Conservation (phyloP, 225 moss, liverwort and hornwort species). For the Pseudisothecium myosuroides region DNA sequence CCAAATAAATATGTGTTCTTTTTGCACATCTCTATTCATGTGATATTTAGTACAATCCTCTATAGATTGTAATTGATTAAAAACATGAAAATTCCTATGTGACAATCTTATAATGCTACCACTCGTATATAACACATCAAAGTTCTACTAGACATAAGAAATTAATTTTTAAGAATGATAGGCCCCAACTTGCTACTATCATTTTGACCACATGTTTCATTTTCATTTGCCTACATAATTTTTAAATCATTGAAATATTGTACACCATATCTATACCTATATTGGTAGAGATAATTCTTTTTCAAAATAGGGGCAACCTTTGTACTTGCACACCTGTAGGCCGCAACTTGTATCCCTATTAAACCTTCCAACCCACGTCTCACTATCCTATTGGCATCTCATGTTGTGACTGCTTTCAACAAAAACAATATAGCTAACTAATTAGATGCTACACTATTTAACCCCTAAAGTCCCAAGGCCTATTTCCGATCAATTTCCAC, state of each 20-base stretch:
- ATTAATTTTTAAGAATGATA: background rate
- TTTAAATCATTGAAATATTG: background rate
- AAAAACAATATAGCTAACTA: background rate
- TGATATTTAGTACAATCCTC: background rate
- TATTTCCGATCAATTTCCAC: too few species aligned
- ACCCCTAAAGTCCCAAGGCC: too few species aligned
- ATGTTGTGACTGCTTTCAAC: background rate
- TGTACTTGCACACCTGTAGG: accelerated
- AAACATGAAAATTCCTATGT: background rate
- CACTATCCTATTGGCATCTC: background rate
- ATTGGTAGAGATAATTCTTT: background rate
- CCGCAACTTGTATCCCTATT: background rate
- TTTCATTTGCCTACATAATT: background rate
- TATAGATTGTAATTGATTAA: background rate
- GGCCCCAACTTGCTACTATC: background rate
- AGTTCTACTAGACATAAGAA: background rate
- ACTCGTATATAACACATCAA: accelerated
- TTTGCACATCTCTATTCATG: too few species aligned
- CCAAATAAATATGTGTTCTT: background rate
- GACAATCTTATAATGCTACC: background rate
- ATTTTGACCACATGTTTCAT: background rate
- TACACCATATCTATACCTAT: background rate
- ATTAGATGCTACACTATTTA: background rate
- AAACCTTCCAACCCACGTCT: background rate
- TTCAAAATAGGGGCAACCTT: background rate